Evolutionary conservation across 352 stramenopile species (phyloP).

Genomic region (Pythium sukuiense): DNA sequence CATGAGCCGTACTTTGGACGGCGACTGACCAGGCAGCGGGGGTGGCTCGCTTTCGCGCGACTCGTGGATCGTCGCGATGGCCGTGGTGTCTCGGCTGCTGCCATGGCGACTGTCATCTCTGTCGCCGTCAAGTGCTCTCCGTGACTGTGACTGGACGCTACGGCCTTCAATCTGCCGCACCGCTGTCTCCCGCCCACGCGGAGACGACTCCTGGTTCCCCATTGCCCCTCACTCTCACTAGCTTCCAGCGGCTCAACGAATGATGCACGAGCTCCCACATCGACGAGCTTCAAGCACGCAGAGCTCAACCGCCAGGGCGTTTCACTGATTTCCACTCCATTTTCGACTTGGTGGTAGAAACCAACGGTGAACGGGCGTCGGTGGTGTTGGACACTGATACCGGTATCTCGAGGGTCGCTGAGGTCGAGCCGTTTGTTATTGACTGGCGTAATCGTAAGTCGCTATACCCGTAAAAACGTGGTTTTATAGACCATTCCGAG

Average conservation of each 20-base stretch:
- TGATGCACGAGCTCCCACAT: not conserved
- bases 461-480: too few relatives aligned
- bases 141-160: constrained; percentile 10
- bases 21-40: constrained; percentile 1
- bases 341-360: not conserved
- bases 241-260: not conserved
- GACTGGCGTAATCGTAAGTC: too few relatives aligned
- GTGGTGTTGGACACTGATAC: not conserved
- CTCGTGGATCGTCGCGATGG: constrained; percentile 6
- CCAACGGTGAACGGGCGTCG: not conserved
- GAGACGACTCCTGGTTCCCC: constrained; percentile 20
- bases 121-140: constrained; percentile 2
- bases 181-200: not conserved
- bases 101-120: constrained; percentile 6
- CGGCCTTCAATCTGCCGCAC: constrained; percentile 19
- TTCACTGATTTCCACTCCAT: not conserved
- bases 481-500: too few relatives aligned
- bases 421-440: too few relatives aligned
- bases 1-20: constrained; percentile 12
- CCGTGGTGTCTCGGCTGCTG: constrained; percentile 9
- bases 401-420: not conserved
- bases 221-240: not conserved
- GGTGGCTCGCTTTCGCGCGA: constrained; percentile 21
- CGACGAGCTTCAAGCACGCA: not conserved
- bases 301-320: not conserved